Evolutionary conservation across 768 basidiomycete genomes (phyloP).

Genomic region (Auriscalpium vulgare): DNA sequence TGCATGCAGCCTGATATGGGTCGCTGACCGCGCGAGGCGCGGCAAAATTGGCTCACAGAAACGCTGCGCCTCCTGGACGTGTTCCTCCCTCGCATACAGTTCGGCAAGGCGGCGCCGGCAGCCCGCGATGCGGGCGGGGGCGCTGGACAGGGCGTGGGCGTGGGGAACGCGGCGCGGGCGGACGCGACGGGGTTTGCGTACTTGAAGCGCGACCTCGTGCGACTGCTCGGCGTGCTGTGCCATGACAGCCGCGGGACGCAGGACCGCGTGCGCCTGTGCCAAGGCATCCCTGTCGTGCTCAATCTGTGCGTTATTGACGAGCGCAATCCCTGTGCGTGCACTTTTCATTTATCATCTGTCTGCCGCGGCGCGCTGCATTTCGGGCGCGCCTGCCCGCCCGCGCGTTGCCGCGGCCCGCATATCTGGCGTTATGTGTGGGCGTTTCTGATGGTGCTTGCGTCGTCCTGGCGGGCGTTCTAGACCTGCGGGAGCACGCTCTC

Average conservation of each 20-base stretch:
- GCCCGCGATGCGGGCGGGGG: not conserved
- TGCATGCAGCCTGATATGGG: not conserved
- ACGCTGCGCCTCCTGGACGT: constrained; percentile 64
- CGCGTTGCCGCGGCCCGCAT: not conserved
- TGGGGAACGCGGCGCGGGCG: not conserved
- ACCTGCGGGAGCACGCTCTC: constrained; percentile 87
- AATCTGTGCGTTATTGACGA: constrained; percentile 88
- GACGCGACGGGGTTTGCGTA: constrained; percentile 65
- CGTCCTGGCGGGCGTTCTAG: constrained; percentile 31
- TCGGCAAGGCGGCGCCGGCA: constrained; percentile 50
- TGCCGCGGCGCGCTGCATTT: not conserved
- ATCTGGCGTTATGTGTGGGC: not conserved
- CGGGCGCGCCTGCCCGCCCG: not conserved
- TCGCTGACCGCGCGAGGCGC: not conserved
- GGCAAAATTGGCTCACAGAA: constrained; percentile 33
- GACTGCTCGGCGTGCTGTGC: constrained; percentile 72
- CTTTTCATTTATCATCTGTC: not conserved
- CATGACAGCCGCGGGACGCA: constrained; percentile 60
- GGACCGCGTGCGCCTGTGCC: constrained; percentile 61
- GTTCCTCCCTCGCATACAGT: constrained; percentile 82
- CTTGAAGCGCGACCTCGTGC: constrained; percentile 86
- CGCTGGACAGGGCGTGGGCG: too few relatives aligned
- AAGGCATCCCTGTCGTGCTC: constrained; percentile 77
- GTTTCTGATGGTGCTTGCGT: not conserved
- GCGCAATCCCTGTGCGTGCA: constrained; percentile 78